Evolutionary conservation across 2,329 filamentous ascomycete genomes (phyloP), one percentile per base, ranked within the genome.

Genomic region (Trichothecium sympodiale): DNA sequence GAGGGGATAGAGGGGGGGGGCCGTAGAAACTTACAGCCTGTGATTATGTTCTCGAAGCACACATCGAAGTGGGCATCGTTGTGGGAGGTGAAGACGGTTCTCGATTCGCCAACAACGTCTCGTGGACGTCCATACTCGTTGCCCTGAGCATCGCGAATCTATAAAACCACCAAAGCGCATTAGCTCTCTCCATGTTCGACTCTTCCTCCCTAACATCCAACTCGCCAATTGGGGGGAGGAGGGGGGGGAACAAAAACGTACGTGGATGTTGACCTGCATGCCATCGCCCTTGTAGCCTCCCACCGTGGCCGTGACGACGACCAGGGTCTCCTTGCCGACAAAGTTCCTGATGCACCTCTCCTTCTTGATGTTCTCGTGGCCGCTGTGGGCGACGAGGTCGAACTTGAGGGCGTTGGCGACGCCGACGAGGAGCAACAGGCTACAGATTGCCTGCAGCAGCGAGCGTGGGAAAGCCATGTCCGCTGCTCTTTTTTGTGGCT

Each of bases 261-360:
- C 89, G 63, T 94, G 81, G 72, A 98, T 91, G 60, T 96, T 94
- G 45, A 96, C 77, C 49, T 75, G 65, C 77, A 94, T 88, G 36
- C 91, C 91, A 67, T 98, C 91, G 39, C 87, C 89, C 62, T 81
- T 84, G 46, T 65, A 65, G n/a, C 91, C 91, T 56, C 80, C 77
- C 38, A 94, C 72, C 40, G 78, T 94, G 37, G 88, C 84, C 38
- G 89, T 96, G 36, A 98, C 89, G 25, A 96, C 89, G 29, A 98
- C 91, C 46, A 98, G 68, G 45, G 91, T 94, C 55, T 95, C 87
- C 62, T 78, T 83, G 42, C 77, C 74, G 46, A 95, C 88, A 60
- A 95, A 98, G 67, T 98, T 98, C 58, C 89, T 78, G 60, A 98
- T 83, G 67, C 91, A 98, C 65, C 89, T 76, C 64, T 89, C 83